Evolutionary conservation across 371 early-diverging fungal species (phyloP), one percentile per base, ranked within the genome.

Genomic region (Mucor circinelloides): DNA sequence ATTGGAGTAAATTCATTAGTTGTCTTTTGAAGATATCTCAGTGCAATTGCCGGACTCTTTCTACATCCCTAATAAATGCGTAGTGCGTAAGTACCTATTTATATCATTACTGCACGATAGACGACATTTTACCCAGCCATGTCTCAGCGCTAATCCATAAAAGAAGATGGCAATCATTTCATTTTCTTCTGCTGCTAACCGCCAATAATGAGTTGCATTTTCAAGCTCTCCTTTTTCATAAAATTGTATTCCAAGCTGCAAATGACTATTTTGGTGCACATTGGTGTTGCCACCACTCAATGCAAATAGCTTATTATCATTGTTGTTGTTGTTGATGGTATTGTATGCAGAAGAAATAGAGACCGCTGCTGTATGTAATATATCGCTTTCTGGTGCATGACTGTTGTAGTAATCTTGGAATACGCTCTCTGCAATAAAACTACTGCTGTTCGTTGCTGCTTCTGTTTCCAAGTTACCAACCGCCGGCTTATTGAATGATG

Each of bases 121-220:
- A 36, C 36, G 1, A 12, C 36, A 36, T 36, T 15, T 48, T 63
- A 63, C 63, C 91, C 95, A 95, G n/a, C 96, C 96, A 73, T 96
- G 96, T 5, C 96, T 88, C 38, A 95, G 77, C 27, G 91, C 86
- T 62, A 96, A 80, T n/a, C 94, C 96, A 72, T 90, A 95, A 67
- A 96, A 87, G 69, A 95, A 85, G 80, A 94, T 79, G 6, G 94
- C 96, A 0, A 93, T 76, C 12, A 92, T 90, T 68, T 86, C 83
- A 6, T 87, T 84, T 48, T 81, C 64, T 42, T 89, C 85, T 6
- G 95, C 94, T 0, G 94, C 89, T 17, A 90, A 82, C 52, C 87
- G 82, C 72, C 94, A 93, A 75, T 91, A 92, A 38, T 88, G 82
- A 0, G 94, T 89, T 6, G 95, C 91, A 64, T 91, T 86, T 55